phyloP scores from a whole-genome alignment of 805 yeast species.

The Wickerhamiella vanderwaltii region DNA sequence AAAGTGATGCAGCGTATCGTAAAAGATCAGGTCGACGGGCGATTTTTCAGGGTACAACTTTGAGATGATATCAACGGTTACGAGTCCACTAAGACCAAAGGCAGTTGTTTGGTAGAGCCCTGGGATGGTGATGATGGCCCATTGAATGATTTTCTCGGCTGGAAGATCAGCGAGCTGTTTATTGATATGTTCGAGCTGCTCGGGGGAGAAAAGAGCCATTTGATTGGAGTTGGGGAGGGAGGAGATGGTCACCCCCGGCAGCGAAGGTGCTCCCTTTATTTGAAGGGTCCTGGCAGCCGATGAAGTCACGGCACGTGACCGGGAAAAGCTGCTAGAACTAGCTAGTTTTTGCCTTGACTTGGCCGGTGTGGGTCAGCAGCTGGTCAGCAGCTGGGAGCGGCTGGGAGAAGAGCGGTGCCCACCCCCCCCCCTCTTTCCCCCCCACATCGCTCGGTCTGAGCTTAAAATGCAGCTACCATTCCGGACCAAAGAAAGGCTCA shows the following conservation, averaged over 20 bases:
- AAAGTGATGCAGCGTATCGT: conserved; percentile 87
- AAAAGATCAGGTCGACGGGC: conserved; percentile 63
- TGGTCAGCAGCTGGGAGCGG: no score
- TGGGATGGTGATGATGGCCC: conserved; percentile 81
- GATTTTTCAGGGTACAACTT: conserved; percentile 32
- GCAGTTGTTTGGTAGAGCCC: conserved; percentile 84
- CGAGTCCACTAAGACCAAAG: conserved; percentile 85
- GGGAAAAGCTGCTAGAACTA: no score
- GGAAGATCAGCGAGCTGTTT: conserved; percentile 39
- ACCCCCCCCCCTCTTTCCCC: no score
- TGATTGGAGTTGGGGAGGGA: no score
- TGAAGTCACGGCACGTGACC: no score
- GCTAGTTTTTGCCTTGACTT: no score
- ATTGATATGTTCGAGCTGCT: conserved; percentile 58
- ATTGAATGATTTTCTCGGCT: conserved; percentile 63
- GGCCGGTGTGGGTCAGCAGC: no score
- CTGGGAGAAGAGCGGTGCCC: no score
- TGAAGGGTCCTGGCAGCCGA: no score
- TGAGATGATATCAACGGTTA: conserved; percentile 70
- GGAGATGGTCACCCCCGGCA: no score
- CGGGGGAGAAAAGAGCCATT: conserved; percentile 17
- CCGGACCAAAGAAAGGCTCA: background rate
- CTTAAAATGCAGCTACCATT: conserved; percentile 4
- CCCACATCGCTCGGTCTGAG: no score
- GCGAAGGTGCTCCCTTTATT: no score